Percentiles rank a stretch among this genome's conserved stretches.
phyloP scores from a whole-genome alignment of 345 rosid species.

The Conringia planisiliqua region DNA sequence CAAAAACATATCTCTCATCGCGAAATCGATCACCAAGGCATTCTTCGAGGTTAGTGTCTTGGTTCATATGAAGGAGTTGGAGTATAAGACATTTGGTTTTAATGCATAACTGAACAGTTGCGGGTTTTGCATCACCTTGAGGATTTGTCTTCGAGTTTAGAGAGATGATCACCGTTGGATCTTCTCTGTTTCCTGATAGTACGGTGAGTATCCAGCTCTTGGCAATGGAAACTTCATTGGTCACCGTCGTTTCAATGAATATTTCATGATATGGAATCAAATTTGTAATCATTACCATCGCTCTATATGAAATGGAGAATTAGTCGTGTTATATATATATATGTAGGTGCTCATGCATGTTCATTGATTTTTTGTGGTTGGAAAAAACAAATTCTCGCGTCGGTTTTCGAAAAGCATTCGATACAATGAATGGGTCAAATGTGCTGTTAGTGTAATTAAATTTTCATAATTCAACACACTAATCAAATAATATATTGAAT shows the following conservation, averaged over 20 bases:
- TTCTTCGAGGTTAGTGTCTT: slow-evolving; percentile 8
- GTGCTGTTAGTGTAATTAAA: neutral
- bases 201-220: slow-evolving; percentile 22
- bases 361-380: slow-evolving; percentile 4
- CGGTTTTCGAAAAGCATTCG: neutral
- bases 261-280: neutral
- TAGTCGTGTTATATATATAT: neutral
- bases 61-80: slow-evolving; percentile 17
- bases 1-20: slow-evolving; percentile 12
- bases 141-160: slow-evolving; percentile 5
- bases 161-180: slow-evolving; percentile 22
- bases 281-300: slow-evolving; percentile 1
- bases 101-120: slow-evolving; percentile 24
- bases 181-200: neutral
- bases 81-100: slow-evolving; percentile 25
- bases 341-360: no score
- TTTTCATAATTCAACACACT: neutral
- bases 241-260: slow-evolving; percentile 26
- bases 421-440: slow-evolving; percentile 14
- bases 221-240: slow-evolving; percentile 20
- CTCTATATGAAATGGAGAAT: neutral
- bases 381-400: neutral
- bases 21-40: neutral
- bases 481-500: neutral
- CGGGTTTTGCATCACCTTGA: slow-evolving; percentile 2